These are phyloP conservation scores for Phytophthora tentaculata DNA, from an alignment of 352 stramenopile species.

Conservation along the genomic window DNA sequence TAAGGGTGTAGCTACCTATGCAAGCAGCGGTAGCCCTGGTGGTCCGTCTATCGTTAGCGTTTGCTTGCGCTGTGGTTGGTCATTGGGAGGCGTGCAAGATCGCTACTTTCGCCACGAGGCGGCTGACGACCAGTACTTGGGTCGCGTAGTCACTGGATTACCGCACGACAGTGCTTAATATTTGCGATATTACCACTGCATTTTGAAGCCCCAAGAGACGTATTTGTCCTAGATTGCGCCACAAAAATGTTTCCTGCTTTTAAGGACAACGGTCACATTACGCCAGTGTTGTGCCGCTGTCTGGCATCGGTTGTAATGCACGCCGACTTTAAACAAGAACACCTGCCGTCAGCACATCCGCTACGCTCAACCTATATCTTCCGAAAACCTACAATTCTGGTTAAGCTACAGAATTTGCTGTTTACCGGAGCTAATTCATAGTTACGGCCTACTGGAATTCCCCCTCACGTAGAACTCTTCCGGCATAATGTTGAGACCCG, in stretches of 20 bases:
- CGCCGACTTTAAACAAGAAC: neutral
- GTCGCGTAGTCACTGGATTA: too few relatives aligned
- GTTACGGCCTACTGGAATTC: conserved; percentile 1
- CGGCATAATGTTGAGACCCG: too few relatives aligned
- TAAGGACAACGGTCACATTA: neutral
- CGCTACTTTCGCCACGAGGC: too few relatives aligned
- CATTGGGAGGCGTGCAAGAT: too few relatives aligned
- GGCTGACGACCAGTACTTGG: too few relatives aligned
- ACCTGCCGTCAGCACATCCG: neutral
- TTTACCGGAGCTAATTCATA: neutral
- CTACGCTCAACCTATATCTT: neutral
- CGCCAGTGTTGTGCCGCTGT: conserved; percentile 13
- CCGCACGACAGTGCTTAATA: too few relatives aligned
- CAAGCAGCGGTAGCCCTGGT: too few relatives aligned
- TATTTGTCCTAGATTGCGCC: neutral
- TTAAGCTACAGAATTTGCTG: neutral
- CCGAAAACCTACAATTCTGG: neutral
- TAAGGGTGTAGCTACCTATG: too few relatives aligned
- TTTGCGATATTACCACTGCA: conserved; percentile 10
- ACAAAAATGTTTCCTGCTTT: conserved; percentile 8
- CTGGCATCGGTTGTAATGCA: conserved; percentile 16
- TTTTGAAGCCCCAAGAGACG: conserved; percentile 1
- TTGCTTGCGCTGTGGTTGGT: too few relatives aligned
- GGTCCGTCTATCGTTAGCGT: too few relatives aligned
- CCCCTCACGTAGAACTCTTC: too few relatives aligned